These are phyloP conservation scores for Beauveria sp. DNA, from an alignment of 2,329 filamentous ascomycete genomes.

Conservation along the genomic window DNA sequence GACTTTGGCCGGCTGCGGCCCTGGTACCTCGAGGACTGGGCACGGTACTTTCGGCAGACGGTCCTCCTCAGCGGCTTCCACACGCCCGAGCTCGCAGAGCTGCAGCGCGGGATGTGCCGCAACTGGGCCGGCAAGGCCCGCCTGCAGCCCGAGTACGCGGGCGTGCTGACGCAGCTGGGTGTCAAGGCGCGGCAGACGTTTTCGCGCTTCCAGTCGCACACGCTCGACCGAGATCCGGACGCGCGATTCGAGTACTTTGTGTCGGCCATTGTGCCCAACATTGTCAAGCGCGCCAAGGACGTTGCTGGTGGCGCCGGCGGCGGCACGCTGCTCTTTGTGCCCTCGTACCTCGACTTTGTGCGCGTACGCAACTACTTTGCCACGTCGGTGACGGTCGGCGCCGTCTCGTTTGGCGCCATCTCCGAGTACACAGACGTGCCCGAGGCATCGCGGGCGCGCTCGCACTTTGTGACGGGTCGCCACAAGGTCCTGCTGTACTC, in stretches of 20 bases:
- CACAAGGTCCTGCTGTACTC: slow-evolving; percentile 84
- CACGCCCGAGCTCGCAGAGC: slow-evolving; percentile 77
- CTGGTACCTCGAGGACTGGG: slow-evolving; percentile 89
- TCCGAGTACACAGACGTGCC: slow-evolving; percentile 78
- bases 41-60: slow-evolving; percentile 75
- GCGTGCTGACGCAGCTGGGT: slow-evolving; percentile 65
- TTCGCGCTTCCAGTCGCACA: slow-evolving; percentile 68
- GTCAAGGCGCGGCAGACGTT: slow-evolving; percentile 79
- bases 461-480: slow-evolving; percentile 77
- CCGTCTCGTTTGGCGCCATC: slow-evolving; percentile 61
- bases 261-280: slow-evolving; percentile 66
- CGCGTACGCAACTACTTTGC: slow-evolving; percentile 88
- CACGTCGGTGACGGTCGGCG: slow-evolving; percentile 50
- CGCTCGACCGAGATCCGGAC: slow-evolving; percentile 71
- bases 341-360: slow-evolving; percentile 91
- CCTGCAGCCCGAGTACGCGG: slow-evolving; percentile 59
- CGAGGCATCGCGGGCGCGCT: slow-evolving; percentile 75
- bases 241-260: slow-evolving; percentile 87
- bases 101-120: slow-evolving; percentile 67
- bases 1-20: slow-evolving; percentile 85
- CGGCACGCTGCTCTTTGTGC: slow-evolving; percentile 77
- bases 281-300: slow-evolving; percentile 59
- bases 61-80: slow-evolving; percentile 75
- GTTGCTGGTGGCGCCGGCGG: slow-evolving; percentile 31
- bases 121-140: slow-evolving; percentile 78